Evolutionary conservation across 345 rosid genomes (phyloP).

Genomic region (Toxicodendron radicans): DNA sequence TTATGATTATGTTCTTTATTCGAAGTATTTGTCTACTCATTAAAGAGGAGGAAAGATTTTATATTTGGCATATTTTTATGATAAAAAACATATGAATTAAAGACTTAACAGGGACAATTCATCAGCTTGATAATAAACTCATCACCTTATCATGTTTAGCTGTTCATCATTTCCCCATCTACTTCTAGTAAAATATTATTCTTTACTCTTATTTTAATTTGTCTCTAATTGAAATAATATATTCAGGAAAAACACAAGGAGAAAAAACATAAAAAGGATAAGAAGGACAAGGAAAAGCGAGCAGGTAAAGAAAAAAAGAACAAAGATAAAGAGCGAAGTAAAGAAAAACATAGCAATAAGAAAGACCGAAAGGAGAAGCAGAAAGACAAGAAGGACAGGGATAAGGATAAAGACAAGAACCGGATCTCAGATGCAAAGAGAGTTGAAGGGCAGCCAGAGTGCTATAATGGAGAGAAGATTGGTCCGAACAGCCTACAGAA

Average conservation of each 20-base stretch:
- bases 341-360: constrained; percentile 48
- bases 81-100: background rate
- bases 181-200: background rate
- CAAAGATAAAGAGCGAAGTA: constrained; percentile 54
- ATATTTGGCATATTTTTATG: background rate
- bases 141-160: background rate
- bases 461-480: constrained; percentile 28
- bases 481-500: constrained; percentile 31
- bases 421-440: constrained; percentile 30
- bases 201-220: background rate
- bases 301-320: constrained; percentile 44
- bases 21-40: background rate
- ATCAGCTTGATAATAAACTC: background rate
- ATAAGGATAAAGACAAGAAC: constrained; percentile 40
- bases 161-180: background rate
- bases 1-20: constrained; percentile 3
- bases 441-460: constrained; percentile 27
- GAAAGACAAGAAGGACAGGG: constrained; percentile 45
- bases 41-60: background rate
- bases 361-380: constrained; percentile 52
- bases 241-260: constrained; percentile 56
- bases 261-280: constrained; percentile 54
- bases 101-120: background rate
- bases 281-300: constrained; percentile 50
- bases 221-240: constrained; percentile 7